Conservation (phyloP, 257 asterid species). For the Fraxinus quadrangulata region DNA sequence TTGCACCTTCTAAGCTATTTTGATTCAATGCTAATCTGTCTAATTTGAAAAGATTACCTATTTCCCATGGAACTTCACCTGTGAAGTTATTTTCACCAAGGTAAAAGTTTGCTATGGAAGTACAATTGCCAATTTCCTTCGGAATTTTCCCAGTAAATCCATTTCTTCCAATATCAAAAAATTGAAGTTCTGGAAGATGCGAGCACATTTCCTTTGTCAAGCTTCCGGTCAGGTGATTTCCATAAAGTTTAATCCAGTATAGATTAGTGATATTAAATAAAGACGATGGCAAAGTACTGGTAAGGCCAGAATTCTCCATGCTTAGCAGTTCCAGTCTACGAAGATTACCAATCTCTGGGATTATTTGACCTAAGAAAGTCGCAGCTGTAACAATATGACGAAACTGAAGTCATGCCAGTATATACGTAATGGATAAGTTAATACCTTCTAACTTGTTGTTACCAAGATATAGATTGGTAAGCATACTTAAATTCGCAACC, state of each 20-base stretch:
- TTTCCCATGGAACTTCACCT: slow-evolving; percentile 30
- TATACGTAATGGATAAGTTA: neutral
- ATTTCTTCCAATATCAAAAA: slow-evolving; percentile 24
- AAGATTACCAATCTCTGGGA: slow-evolving; percentile 37
- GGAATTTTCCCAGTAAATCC: slow-evolving; percentile 39
- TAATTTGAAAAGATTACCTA: slow-evolving; percentile 22
- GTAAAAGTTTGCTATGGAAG: slow-evolving; percentile 26
- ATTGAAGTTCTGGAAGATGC: slow-evolving; percentile 22
- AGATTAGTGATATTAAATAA: slow-evolving; percentile 35
- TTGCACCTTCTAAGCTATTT: slow-evolving; percentile 16
- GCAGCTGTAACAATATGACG: neutral
- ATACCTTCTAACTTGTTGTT: slow-evolving; percentile 37
- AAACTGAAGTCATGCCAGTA: neutral
- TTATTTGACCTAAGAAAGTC: slow-evolving; percentile 32
- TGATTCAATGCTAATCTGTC: neutral
- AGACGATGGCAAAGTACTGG: slow-evolving; percentile 27
- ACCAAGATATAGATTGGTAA: slow-evolving; percentile 25
- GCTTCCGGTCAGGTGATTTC: slow-evolving; percentile 24
- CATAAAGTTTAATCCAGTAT: slow-evolving; percentile 24
- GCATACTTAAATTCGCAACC: slow-evolving; percentile 36
- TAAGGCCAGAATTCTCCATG: slow-evolving; percentile 26
- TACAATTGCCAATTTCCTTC: slow-evolving; percentile 24
- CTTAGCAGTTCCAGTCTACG: slow-evolving; percentile 21
- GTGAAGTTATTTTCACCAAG: slow-evolving; percentile 23
- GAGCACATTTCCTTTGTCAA: slow-evolving; percentile 22